phyloP scores from a whole-genome alignment of 106 monocot genomes.

The Triglochin maritima region DNA sequence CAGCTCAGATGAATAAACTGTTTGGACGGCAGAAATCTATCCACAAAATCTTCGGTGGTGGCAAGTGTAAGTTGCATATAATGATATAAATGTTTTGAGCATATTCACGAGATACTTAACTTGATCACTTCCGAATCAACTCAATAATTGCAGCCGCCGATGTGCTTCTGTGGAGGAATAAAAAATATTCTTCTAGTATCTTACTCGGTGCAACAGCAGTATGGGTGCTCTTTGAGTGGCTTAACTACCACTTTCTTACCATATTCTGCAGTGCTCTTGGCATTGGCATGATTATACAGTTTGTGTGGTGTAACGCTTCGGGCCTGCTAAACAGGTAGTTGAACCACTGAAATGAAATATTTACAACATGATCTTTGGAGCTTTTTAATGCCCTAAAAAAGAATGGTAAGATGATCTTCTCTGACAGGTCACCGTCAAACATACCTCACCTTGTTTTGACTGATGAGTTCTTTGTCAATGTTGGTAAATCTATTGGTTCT shows the following conservation, averaged over 20 bases:
- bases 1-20: conserved; percentile 42
- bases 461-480: conserved; percentile 63
- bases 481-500: conserved; percentile 47
- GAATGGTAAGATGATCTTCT: not conserved
- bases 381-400: not conserved
- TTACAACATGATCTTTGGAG: not conserved
- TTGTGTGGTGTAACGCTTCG: conserved; percentile 63
- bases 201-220: conserved; percentile 44
- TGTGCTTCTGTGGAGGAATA: conserved; percentile 81
- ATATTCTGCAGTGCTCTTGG: conserved; percentile 45
- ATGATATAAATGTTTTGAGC: not conserved
- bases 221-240: conserved; percentile 85
- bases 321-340: conserved; percentile 50
- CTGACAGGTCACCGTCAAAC: conserved; percentile 44
- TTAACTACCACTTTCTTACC: conserved; percentile 76
- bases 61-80: conserved; percentile 40
- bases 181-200: conserved; percentile 63
- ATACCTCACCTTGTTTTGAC: conserved; percentile 73
- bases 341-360: not conserved
- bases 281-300: conserved; percentile 57
- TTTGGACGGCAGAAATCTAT: conserved; percentile 68
- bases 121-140: no score
- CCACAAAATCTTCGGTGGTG: conserved; percentile 75
- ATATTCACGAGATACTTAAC: not conserved
- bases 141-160: conserved; percentile 52